Base-by-base conservation (phyloP, 139 green algal species). In the Chlorella sp. region DNA sequence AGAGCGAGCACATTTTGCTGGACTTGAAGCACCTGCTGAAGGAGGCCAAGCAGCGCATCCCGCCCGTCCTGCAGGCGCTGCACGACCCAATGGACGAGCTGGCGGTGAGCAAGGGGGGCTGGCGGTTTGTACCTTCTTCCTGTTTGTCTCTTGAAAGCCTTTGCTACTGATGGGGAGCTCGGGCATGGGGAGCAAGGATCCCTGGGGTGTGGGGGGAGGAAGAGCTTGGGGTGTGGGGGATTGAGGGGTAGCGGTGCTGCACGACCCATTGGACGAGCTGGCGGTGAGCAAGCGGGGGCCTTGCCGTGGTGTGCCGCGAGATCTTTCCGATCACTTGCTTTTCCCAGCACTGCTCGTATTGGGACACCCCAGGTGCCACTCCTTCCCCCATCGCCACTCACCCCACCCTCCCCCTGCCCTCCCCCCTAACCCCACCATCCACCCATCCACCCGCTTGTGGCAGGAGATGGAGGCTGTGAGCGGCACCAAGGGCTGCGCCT, bases 21-120 rank as follows among this genome's bases (percentile, higher is more conserved):
- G 98, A 99, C 91, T 91, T 99, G 30, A 99, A 99, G 94, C 97
- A 99, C 94, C 94, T 99, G 89, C 96, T 99, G 24, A 96, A 96
- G 86, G 97, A 99, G 88, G 96, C 98, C 69, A 98, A 98, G 94
- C 97, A 99, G 94, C 95, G 96, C 77, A 98, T 99, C 60, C 98
- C 98, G 0, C 96, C 97, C 53, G 96, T 99, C 83, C 95, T 99
- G 86, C 87, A 87, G 69, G 83, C 89, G 36, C 83, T 93, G 81
- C 86, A 93, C 84, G 97, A 99, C 91, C 97, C 97, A 2, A 91
- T 97, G 91, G 97, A 98, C 89, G 92, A 96, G 92, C 78, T 97
- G 92, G 61, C 78, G 80, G 87, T 90, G 64, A 30, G 86, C 12
- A 34, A 2, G 73, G 40, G 64, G 15, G 83, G n/a, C n/a, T n/a